phyloP scores from a whole-genome alignment of 257 asterid genomes.

The Buddleja alternifolia region DNA sequence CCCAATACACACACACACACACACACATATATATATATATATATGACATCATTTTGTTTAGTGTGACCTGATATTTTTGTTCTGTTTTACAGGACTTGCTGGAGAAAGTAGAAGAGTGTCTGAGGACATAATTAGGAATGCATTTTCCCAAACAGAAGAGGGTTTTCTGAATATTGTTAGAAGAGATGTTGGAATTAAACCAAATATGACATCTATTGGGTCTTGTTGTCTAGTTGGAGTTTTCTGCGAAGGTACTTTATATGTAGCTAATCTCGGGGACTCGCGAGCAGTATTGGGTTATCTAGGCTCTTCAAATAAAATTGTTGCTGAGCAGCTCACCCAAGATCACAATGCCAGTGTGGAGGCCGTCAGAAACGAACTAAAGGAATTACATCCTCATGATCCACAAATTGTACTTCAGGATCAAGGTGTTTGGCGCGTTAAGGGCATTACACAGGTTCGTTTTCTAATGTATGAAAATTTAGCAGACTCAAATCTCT shows the following conservation, averaged over 20 bases:
- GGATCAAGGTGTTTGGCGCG: slow-evolving; percentile 66
- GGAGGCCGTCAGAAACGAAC: slow-evolving; percentile 69
- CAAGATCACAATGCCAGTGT: slow-evolving; percentile 65
- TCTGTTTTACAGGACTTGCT: slow-evolving; percentile 51
- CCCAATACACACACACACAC: background rate
- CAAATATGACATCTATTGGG: slow-evolving; percentile 54
- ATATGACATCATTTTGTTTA: slow-evolving; percentile 4
- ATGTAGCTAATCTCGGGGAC: slow-evolving; percentile 79
- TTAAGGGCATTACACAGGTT: slow-evolving; percentile 86
- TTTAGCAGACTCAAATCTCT: too few relatives aligned
- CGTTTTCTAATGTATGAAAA: too few relatives aligned
- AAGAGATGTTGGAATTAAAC: slow-evolving; percentile 42
- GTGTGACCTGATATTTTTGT: slow-evolving; percentile 7
- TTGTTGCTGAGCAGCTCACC: slow-evolving; percentile 71
- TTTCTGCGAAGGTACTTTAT: slow-evolving; percentile 54
- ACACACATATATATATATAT: too few relatives aligned
- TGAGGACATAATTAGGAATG: slow-evolving; percentile 51
- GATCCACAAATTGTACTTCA: slow-evolving; percentile 56
- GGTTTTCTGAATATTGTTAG: slow-evolving; percentile 54
- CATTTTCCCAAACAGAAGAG: slow-evolving; percentile 67
- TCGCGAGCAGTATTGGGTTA: slow-evolving; percentile 79
- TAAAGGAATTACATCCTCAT: slow-evolving; percentile 56
- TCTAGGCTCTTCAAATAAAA: slow-evolving; percentile 40
- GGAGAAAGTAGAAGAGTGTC: slow-evolving; percentile 51
- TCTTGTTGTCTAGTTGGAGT: slow-evolving; percentile 85